A percentile compares a stretch with the other conserved stretches of the same genome.
These are phyloP conservation scores for Medicago lupulina DNA, from an alignment of 306 rosid species.

Conservation along the genomic window DNA sequence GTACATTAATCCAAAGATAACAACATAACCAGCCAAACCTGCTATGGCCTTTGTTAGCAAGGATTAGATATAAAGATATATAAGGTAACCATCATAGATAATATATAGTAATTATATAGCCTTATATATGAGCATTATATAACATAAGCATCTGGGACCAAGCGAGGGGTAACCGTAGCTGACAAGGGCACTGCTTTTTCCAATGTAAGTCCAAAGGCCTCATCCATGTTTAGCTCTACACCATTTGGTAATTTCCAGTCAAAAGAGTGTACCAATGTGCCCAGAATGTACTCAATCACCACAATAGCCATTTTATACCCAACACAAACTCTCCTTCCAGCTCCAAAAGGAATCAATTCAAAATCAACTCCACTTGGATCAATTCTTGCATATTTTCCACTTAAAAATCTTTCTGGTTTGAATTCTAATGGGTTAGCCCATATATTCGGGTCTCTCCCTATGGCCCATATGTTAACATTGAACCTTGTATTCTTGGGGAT, in stretches of 20 bases:
- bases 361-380: conserved; percentile 51
- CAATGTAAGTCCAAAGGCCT: conserved; percentile 52
- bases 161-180: conserved; percentile 44
- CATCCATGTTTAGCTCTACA: conserved; percentile 53
- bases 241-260: conserved; percentile 54
- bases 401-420: conserved; percentile 52
- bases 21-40: too few species aligned
- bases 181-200: conserved; percentile 55
- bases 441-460: conserved; percentile 57
- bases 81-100: too few species aligned
- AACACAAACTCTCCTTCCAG: conserved; percentile 60
- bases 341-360: conserved; percentile 59
- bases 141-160: conserved; percentile 42
- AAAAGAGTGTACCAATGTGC: conserved; percentile 57
- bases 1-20: too few species aligned
- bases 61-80: too few species aligned
- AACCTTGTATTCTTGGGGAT: conserved; percentile 57
- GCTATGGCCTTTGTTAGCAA: too few species aligned
- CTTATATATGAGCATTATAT: neutral
- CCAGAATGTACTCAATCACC: conserved; percentile 50
- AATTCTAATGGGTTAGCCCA: conserved; percentile 57
- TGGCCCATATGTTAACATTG: conserved; percentile 56
- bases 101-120: too few species aligned
- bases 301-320: conserved; percentile 57
- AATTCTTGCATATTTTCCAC: conserved; percentile 42